Base-by-base conservation (phyloP, 2,329 filamentous ascomycete genomes). In the Trichoderma sp. region DNA sequence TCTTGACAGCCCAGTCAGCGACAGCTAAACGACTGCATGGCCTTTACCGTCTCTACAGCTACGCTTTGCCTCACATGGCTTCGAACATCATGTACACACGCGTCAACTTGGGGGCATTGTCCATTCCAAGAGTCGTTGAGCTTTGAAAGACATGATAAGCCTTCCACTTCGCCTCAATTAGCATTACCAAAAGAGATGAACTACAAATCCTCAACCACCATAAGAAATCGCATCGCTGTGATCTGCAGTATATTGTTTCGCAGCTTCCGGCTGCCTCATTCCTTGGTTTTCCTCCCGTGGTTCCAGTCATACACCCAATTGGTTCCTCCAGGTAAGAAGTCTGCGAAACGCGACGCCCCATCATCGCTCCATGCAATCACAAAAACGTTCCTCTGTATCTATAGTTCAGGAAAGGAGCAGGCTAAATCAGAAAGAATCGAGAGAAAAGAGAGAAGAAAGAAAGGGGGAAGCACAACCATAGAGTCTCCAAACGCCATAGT, bases 401-500 rank as follows among this genome's bases (percentile, higher is more conserved):
- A 52, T 61, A 9, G 24, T 47, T 34, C 39, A 34, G 34, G 14
- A 59, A 59, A 39, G 15, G 21, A 14, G 30, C 34, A 24, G 10
- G 24, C 24, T 52, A 54, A 54, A 65, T 21, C 50, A 26, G 6
- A 54, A 14, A 39, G 28, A 5, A 7, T 9, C 30, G 30, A 30
- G 30, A 30, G 30, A 30, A 30, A 30, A 30, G 30, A 30, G 44
- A 15, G 34, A n/a, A 41, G 21, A 41, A 12, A 59, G 21, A 59
- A 48, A 24, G 9, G 34, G 30, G 44, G 54, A 47, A 65, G 21
- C 48, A 26, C 5, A 24, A 7, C 19, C 12, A 39, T 45, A 52
- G 45, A 64, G 34, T 66, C 28, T 52, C 61, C n/a, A 64, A 66
- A 64, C 65, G 65, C 65, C 65, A 41, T 57, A 59, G 28, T 41